phyloP scores from a whole-genome alignment of 306 rosid species.

The Carpinus viminea region DNA sequence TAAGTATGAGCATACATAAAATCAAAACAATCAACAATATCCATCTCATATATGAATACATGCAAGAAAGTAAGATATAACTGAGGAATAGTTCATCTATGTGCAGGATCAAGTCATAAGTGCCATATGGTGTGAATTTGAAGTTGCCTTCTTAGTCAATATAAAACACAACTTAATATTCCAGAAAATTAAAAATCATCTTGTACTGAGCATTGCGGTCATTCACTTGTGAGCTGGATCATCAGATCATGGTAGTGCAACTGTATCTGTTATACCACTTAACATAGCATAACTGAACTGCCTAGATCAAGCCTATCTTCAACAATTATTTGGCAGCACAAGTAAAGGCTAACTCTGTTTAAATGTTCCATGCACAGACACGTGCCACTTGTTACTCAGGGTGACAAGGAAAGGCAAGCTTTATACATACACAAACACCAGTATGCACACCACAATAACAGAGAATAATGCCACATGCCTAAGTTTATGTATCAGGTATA shows the following conservation, averaged over 20 bases:
- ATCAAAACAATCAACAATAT: constrained; percentile 1
- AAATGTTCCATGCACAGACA: neutral
- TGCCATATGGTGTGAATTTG: too few relatives aligned
- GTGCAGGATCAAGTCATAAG: too few relatives aligned
- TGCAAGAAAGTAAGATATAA: too few relatives aligned
- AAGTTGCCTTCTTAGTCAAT: too few relatives aligned
- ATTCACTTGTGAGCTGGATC: too few relatives aligned
- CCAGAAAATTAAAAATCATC: too few relatives aligned
- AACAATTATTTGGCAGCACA: neutral
- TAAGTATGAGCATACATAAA: neutral
- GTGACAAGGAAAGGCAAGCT: neutral
- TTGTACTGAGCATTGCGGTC: too few relatives aligned
- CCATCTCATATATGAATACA: too few relatives aligned
- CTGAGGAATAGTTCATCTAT: too few relatives aligned
- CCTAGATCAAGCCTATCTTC: neutral
- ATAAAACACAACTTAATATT: too few relatives aligned
- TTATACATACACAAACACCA: neutral
- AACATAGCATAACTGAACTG: neutral
- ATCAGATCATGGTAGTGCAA: too few relatives aligned
- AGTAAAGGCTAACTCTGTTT: neutral
- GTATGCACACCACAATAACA: neutral
- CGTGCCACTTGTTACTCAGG: neutral
- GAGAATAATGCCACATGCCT: neutral
- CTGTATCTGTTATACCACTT: neutral
- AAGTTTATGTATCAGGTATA: neutral